Conservation (phyloP, 768 basidiomycete species). For the Leucocoprinus leucothites region DNA sequence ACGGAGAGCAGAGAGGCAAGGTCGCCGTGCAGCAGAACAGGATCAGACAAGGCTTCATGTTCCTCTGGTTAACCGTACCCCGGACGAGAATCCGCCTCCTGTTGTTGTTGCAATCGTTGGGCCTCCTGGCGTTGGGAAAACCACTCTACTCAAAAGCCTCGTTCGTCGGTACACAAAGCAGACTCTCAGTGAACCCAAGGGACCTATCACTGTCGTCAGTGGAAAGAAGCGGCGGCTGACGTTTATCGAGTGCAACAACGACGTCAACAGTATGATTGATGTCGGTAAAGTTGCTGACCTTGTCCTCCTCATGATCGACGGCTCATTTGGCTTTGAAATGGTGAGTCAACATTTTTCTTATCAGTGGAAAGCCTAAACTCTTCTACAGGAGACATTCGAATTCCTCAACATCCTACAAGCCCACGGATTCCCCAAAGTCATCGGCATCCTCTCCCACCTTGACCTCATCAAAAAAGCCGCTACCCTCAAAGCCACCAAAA, state of each 20-base stretch:
- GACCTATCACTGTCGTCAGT: conserved; percentile 91
- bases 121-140: conserved; percentile 97
- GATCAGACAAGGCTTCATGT: conserved; percentile 96
- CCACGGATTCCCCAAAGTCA: conserved; percentile 98
- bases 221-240: conserved; percentile 92
- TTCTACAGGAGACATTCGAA: conserved; percentile 90
- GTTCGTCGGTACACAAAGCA: conserved; percentile 93
- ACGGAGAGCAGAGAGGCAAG: conserved; percentile 83
- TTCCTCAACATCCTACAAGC: conserved; percentile 96
- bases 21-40: conserved; percentile 85
- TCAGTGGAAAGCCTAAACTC: not conserved
- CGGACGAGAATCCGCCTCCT: conserved; percentile 88
- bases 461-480: conserved; percentile 94
- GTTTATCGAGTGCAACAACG: conserved; percentile 96
- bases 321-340: conserved; percentile 98
- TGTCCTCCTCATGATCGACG: conserved; percentile 96
- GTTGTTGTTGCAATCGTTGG: conserved; percentile 94
- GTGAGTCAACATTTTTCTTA: conserved; percentile 40
- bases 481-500: conserved; percentile 86
- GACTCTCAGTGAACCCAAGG: conserved; percentile 82
- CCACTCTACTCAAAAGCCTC: conserved; percentile 88
- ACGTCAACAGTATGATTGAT: conserved; percentile 98
- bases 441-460: conserved; percentile 93
- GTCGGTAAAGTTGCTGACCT: conserved; percentile 95
- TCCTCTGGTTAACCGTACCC: conserved; percentile 92